Evolutionary conservation across 306 rosid species (phyloP).

Genomic region (Boehmeria nivea): DNA sequence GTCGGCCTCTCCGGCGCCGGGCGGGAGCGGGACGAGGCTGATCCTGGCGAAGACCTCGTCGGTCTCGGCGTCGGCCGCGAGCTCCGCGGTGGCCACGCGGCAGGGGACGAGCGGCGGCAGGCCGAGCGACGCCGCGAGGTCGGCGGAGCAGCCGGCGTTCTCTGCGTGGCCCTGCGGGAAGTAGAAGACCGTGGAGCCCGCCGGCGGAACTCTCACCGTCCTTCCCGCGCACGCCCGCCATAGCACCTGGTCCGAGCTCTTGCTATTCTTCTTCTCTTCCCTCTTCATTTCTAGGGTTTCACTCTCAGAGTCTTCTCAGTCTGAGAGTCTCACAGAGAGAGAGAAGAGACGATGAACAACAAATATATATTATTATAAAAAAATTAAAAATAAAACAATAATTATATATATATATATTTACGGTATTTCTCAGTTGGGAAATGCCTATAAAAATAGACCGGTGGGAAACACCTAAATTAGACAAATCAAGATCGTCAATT

Average conservation of each 20-base stretch:
- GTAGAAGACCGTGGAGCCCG: conserved; percentile 72
- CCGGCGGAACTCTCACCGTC: conserved; percentile 75
- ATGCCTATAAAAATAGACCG: no score
- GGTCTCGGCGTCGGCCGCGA: conserved; percentile 69
- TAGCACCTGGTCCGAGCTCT: conserved; percentile 67
- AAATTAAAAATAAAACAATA: no score
- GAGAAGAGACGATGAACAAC: no score
- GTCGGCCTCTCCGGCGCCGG: conserved; percentile 9
- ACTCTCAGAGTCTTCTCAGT: background rate
- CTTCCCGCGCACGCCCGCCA: conserved; percentile 99
- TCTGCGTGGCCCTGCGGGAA: conserved; percentile 97
- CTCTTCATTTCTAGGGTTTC: no score
- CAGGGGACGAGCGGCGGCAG: conserved; percentile 66
- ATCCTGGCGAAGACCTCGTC: conserved; percentile 74
- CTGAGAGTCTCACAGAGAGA: no score
- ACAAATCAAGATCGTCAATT: no score
- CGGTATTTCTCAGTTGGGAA: no score
- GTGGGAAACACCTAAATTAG: no score
- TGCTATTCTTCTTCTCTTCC: no score
- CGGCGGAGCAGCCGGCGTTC: conserved; percentile 57
- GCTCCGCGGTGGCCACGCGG: conserved; percentile 53
- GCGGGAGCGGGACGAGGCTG: conserved; percentile 36
- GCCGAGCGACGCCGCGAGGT: conserved; percentile 32
- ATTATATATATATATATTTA: no score
- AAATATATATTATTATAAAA: no score